Base-by-base conservation (phyloP, 257 asterid species). In the Petrea volubilis region DNA sequence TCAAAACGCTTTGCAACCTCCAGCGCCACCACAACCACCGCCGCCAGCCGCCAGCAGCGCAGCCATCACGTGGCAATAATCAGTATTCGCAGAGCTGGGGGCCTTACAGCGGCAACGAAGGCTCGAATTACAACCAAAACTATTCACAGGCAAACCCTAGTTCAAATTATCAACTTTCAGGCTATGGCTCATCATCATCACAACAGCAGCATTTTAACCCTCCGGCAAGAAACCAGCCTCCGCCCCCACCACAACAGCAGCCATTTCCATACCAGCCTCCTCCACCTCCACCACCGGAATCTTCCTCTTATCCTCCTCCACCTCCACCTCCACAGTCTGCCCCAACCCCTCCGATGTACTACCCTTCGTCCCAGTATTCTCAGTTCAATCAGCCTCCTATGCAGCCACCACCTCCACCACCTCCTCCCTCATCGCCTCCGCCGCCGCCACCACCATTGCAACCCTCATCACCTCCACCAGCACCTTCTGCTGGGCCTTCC, bases 381-480 rank as follows among this genome's bases (percentile, higher is more conserved):
- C 84, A 78, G 67, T 80, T 83, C 29, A 73, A 60, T 44, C 93
- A 83, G 78, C 88, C 86, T 60, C 80, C 77, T 4, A 10, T 55
- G 40, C 79, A 41, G 68, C 89, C 81, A 14, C 87, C 86, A 8
- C 86, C 76, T 12, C 86, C 83, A 2, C 88, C 80, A 1, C 90
- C 88, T 8, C 90, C 88, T 23, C 85, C 87, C 3, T 84, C 87
- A 0, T 86, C 93, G 9, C 90, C 96, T 60, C 97, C 92, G 33
- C 93, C 92, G 0, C 92, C 96, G 5, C 96, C 95, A 0, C 96
- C 96, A 9, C 96, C 95, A 38, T 50, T 62, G 1, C 89, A 55
- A 52, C 95, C 92, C 4, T 81, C 87, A 7, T 77, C 92, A 20
- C 87, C 97, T 40, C 90, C 93, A 8, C 92, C 92, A 0, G 68